These are phyloP conservation scores for Marasmius oreades DNA, from an alignment of 1,284 basidiomycete species.

Conservation along the genomic window DNA sequence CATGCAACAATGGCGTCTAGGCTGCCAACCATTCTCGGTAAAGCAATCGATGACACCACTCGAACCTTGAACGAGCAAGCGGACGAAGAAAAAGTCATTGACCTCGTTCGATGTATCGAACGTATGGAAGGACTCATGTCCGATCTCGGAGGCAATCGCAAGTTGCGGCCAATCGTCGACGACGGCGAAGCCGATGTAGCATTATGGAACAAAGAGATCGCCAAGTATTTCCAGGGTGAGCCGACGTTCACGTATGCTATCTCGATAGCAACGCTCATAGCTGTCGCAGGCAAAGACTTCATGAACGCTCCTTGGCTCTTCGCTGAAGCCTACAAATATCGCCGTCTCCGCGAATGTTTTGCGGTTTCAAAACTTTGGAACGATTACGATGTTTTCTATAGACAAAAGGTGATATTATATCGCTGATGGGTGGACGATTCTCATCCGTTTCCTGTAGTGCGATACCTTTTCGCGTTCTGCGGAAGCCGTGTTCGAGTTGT, in stretches of 20 bases:
- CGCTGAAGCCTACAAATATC: constrained; percentile 98
- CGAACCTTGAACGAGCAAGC: constrained; percentile 87
- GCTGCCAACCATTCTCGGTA: constrained; percentile 92
- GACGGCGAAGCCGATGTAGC: constrained; percentile 94
- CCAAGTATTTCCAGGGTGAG: constrained; percentile 86
- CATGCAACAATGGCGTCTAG: constrained; percentile 93
- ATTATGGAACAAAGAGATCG: constrained; percentile 96
- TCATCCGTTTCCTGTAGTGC: constrained; percentile 47
- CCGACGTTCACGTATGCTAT: constrained; percentile 4
- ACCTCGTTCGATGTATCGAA: constrained; percentile 86
- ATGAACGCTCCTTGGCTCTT: constrained; percentile 97
- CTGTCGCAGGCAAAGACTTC: constrained; percentile 77
- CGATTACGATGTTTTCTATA: constrained; percentile 88
- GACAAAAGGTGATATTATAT: constrained; percentile 65
- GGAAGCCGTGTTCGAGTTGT: constrained; percentile 94
- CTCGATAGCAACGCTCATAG: background rate
- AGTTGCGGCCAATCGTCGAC: constrained; percentile 84
- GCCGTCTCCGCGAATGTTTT: constrained; percentile 94
- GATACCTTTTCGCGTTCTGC: constrained; percentile 94
- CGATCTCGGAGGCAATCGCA: constrained; percentile 77
- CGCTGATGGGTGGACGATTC: background rate
- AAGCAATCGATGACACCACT: constrained; percentile 92
- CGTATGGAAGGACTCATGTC: constrained; percentile 83
- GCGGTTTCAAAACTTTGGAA: constrained; percentile 90
- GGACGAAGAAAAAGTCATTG: constrained; percentile 82